Conservation (phyloP, 352 stramenopile species). For the Globisporangium ultimum region DNA sequence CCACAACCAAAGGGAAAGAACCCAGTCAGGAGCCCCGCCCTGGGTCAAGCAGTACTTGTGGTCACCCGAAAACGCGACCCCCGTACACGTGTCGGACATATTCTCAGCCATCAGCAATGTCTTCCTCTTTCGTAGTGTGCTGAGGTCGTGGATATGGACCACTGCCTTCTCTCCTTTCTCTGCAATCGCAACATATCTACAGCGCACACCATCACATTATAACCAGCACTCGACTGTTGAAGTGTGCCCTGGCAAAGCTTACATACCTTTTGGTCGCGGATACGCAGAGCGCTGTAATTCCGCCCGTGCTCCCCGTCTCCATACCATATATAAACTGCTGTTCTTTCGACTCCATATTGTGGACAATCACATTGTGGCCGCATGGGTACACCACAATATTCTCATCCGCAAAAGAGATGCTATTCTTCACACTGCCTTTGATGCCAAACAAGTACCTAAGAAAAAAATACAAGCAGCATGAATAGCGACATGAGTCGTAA, state of each 20-base stretch:
- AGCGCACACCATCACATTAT: not conserved
- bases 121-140: conserved; percentile 83
- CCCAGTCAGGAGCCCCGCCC: conserved; percentile 87
- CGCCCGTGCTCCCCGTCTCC: conserved; percentile 56
- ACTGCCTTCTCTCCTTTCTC: conserved; percentile 80
- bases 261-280: conserved; percentile 63
- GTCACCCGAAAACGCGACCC: conserved; percentile 88
- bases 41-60: conserved; percentile 90
- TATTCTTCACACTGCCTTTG: conserved; percentile 80
- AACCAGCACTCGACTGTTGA: not conserved
- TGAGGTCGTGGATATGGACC: conserved; percentile 90
- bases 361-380: conserved; percentile 85
- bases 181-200: conserved; percentile 82
- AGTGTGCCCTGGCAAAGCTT: not conserved
- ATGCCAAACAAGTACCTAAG: conserved; percentile 79
- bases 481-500: not conserved
- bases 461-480: not conserved
- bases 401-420: conserved; percentile 84
- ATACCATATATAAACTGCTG: conserved; percentile 90
- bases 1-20: conserved; percentile 88
- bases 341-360: conserved; percentile 88
- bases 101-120: conserved; percentile 79
- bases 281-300: conserved; percentile 87
- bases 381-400: conserved; percentile 84
- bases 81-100: conserved; percentile 71